A percentile compares a stretch with the other conserved stretches of the same genome.
Evolutionary conservation across 2,329 filamentous ascomycete species (phyloP).

Genomic region (Diaporthe batatas): DNA sequence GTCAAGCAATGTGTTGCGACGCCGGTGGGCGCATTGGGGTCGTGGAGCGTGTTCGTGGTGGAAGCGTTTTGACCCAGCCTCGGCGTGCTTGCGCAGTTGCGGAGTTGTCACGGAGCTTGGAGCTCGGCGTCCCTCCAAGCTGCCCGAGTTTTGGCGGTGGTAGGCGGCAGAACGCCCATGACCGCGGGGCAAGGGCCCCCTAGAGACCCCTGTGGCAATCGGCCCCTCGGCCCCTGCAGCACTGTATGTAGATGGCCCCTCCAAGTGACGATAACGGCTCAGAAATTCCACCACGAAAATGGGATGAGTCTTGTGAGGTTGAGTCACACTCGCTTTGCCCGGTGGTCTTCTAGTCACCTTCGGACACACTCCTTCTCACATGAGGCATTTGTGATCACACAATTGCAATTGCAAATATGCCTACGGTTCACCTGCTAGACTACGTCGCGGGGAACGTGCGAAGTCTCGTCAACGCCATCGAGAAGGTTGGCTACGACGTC

Average conservation of each 20-base stretch:
- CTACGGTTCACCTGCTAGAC: conserved; percentile 82
- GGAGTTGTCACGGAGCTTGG: background rate
- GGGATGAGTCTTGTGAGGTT: conserved; percentile 27
- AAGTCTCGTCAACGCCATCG: conserved; percentile 96
- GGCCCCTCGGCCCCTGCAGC: background rate
- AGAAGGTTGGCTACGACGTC: conserved; percentile 92
- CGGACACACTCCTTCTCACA: background rate
- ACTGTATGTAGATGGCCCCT: conserved; percentile 33
- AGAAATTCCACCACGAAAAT: conserved; percentile 37
- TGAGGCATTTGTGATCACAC: background rate
- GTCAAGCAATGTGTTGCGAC: background rate
- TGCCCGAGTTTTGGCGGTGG: conserved; percentile 50
- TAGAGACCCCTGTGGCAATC: background rate
- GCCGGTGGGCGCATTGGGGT: too few species aligned
- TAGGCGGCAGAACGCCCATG: conserved; percentile 46
- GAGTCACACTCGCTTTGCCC: conserved; percentile 3
- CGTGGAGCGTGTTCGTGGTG: background rate
- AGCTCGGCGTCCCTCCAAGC: conserved; percentile 40
- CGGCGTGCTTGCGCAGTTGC: background rate
- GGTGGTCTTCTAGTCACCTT: background rate
- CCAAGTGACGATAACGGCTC: conserved; percentile 37
- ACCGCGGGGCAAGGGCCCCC: conserved; percentile 28
- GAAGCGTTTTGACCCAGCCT: background rate
- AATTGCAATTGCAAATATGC: conserved; percentile 65
- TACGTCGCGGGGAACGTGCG: conserved; percentile 98